Evolutionary conservation across 2,329 filamentous ascomycete genomes (phyloP), one percentile per base, ranked within the genome.

Genomic region (Alternaria sp.): DNA sequence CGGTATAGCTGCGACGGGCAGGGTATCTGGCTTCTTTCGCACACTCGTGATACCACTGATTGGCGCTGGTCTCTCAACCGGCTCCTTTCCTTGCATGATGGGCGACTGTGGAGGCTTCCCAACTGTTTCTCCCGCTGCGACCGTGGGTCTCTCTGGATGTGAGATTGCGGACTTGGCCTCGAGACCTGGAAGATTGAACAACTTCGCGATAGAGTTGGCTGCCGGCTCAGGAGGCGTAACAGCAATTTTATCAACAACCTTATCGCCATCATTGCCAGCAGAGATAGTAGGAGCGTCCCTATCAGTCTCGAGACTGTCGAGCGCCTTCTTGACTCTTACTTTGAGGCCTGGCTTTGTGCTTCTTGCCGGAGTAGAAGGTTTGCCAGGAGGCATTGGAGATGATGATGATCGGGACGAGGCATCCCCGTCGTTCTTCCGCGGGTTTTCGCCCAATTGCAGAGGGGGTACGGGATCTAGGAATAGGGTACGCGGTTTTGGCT

Each of bases 401-500:
- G 64, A 61, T 5, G 65, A 62, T 5, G 66, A 54, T 14, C 57
- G 61, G 3, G 65, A 62, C 7, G 61, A 67, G 16, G 9, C 57
- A 4, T 57, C 61, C 1, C 51, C 58, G 46, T 66, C 66, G 1
- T 67, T 61, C 11, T 61, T 62, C 5, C 39, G 28, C 4, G 59
- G 61, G 24, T 56, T 71, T 16, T 57, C 26, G 0, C 64, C 63
- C 1, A 62, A 1, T 0, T 16, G 1, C 1, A 75, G 57, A 1
- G 46, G 43, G 4, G 68, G 65, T 0, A 73, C 61, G n/a, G 62
- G 56, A 1, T 72, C 63, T 2, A 72, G 59, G 1, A 55, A 39
- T 3, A 75, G 59, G 11, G 16, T 24, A 28, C 62, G 66, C 24
- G 65, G 16, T 7, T 61, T 46, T 7, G 51, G 20, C 12, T 59